Base-by-base conservation (phyloP, 768 basidiomycete species). In the Hypholoma sublateritium region DNA sequence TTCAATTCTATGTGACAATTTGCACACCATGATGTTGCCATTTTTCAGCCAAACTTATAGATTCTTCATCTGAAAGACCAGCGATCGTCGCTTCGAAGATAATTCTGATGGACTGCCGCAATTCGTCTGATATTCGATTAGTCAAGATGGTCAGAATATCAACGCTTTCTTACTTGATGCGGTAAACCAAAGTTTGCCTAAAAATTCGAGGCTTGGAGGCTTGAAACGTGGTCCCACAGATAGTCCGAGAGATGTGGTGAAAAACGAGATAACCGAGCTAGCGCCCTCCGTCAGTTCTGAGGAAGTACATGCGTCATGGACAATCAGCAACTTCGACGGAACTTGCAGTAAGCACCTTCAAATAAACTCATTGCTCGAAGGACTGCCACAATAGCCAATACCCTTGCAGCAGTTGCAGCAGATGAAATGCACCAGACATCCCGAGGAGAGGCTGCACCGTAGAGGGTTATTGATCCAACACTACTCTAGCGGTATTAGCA, bases 171-270 rank as follows among this genome's bases (percentile, higher is more conserved):
- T 67, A 95, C 93, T 78, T 2, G 85, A 85, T 7, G 84, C 76
- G 64, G 88, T 84, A 34, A 95, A 83, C 87, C 94, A 96, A 62
- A 80, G 81, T 16, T 73, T 75, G 7, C 89, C 91, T 43, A 97
- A 77, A 62, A 82, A 86, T 2, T 85, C 79, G 5, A 97, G 76
- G 58, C 85, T 87, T 0, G 95, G 90, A 5, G 83, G 69, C 51
- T 83, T 77, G 64, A 86, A 95, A 2, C 69, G 66, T 0, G 74
- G 63, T 1, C 91, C 91, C 12, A 92, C 79, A 7, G 73, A 73
- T 16, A 81, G 74, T 1, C 82, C 78, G 25, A 98, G 74, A 2
- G 90, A 87, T 0, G 87, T 81, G 0, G 88, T 80, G 69, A 94
- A 97, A 68, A 91, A 96, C 0, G 88, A 80, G 58, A 90, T 87